Percentiles rank a stretch among this genome's conserved stretches.
Evolutionary conservation across 768 basidiomycete genomes (phyloP).

Genomic region (Xerocomus potaroensis): DNA sequence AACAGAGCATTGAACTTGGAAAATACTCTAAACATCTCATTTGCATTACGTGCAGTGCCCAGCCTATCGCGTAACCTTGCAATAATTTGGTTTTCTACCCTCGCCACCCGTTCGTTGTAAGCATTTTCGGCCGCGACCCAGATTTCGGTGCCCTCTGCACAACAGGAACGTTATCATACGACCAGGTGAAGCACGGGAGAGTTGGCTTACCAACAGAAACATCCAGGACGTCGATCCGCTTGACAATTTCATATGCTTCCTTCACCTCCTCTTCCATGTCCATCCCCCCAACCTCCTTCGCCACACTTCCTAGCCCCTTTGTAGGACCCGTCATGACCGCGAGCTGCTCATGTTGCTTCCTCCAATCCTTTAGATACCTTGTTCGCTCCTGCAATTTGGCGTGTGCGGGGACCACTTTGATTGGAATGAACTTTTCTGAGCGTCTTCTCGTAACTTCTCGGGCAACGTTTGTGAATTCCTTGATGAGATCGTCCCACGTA

Average conservation of each 20-base stretch:
- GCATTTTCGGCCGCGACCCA: slow-evolving; percentile 97
- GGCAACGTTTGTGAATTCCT: slow-evolving; percentile 89
- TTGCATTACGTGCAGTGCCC: slow-evolving; percentile 93
- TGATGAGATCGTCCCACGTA: slow-evolving; percentile 86
- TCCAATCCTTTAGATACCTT: slow-evolving; percentile 84
- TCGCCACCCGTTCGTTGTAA: slow-evolving; percentile 94
- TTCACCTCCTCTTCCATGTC: slow-evolving; percentile 99
- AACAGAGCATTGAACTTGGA: slow-evolving; percentile 98
- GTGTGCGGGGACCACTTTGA: slow-evolving; percentile 90
- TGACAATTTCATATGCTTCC: slow-evolving; percentile 95
- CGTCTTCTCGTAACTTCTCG: slow-evolving; percentile 91
- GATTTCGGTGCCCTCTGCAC: slow-evolving; percentile 89
- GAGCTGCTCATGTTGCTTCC: slow-evolving; percentile 96
- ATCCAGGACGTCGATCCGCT: slow-evolving; percentile 93
- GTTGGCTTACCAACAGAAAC: slow-evolving; percentile 75
- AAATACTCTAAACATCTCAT: slow-evolving; percentile 99
- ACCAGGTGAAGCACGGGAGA: neutral
- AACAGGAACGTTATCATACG: slow-evolving; percentile 1
- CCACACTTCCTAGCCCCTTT: slow-evolving; percentile 71
- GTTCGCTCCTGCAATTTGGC: slow-evolving; percentile 86
- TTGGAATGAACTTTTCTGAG: slow-evolving; percentile 90
- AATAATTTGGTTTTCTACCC: slow-evolving; percentile 99
- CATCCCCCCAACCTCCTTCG: slow-evolving; percentile 81
- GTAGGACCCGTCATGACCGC: slow-evolving; percentile 97
- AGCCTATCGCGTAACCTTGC: slow-evolving; percentile 86